phyloP scores from a whole-genome alignment of 306 rosid genomes.

The Cotoneaster glaucophyllus region DNA sequence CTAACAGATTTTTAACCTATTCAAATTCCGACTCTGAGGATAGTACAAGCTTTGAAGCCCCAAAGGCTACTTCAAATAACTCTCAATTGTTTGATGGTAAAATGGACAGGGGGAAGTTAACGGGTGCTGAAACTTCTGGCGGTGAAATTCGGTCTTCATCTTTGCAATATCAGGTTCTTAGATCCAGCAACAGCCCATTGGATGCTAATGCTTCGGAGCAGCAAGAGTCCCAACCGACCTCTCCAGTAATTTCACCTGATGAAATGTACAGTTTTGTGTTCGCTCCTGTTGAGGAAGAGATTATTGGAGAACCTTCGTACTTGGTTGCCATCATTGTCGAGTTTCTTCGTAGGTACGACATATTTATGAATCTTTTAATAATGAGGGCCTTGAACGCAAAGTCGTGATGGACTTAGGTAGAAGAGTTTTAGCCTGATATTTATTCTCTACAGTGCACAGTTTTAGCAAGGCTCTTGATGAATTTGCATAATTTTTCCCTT shows the following conservation, averaged over 20 bases:
- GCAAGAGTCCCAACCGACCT: conserved; percentile 68
- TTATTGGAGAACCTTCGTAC: conserved; percentile 86
- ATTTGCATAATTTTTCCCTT: neutral
- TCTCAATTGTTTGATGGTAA: conserved; percentile 26
- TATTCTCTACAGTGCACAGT: neutral
- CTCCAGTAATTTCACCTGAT: conserved; percentile 90
- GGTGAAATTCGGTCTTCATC: conserved; percentile 42
- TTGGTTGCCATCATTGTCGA: conserved; percentile 75
- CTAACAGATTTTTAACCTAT: conserved; percentile 25
- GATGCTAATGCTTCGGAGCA: conserved; percentile 37
- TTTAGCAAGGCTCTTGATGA: neutral
- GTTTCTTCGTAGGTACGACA: conserved; percentile 73
- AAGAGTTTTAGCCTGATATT: neutral
- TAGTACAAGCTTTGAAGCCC: conserved; percentile 35
- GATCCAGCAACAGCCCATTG: conserved; percentile 20
- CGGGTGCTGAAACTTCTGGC: conserved; percentile 32
- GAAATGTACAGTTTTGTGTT: conserved; percentile 85
- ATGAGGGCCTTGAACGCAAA: conserved; percentile 11
- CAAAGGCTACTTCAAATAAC: conserved; percentile 27
- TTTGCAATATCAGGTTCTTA: conserved; percentile 28
- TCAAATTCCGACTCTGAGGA: conserved; percentile 59
- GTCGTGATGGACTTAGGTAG: neutral
- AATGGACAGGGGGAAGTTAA: conserved; percentile 31
- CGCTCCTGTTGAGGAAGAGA: conserved; percentile 84
- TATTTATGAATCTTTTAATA: conserved; percentile 7